Base-by-base conservation (phyloP, 768 basidiomycete genomes). In the Russula virescens region DNA sequence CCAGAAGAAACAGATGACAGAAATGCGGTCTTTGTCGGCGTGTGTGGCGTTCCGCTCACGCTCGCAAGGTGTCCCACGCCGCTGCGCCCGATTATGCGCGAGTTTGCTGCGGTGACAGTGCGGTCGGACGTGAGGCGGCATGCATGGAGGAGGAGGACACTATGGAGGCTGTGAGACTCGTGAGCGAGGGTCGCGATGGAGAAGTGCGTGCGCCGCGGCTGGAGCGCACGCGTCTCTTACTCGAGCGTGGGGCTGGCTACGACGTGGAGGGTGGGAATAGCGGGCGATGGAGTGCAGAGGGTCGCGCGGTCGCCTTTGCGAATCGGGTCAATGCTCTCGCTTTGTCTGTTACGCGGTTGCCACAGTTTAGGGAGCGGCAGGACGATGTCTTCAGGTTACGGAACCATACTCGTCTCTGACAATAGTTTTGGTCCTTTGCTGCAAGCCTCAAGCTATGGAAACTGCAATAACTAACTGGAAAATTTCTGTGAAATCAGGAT, bases 281-380 rank as follows among this genome's bases (percentile, higher is more conserved):
- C 61, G 75, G 75, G 63, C 74, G 79, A 67, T 71, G 79, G 70
- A 89, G 84, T 62, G 74, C 83, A 0, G 81, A 87, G 62, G 89
- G 87, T 3, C 74, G 81, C 13, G 84, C 86, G 9, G 83, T 90
- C 60, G 77, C 82, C 48, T 87, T 94, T 71, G 81, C 87, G 28
- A 94, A 93, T 71, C 73, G 88, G 60, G 82, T 94, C 55, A 93
- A 91, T 72, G 81, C 79, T 23, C 78, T 94, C 14, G 86, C 87
- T 64, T 69, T 94, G 65, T 80, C 77, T 0, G 83, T 94, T 81
- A 89, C 86, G 52, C 79, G 76, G 69, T 73, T 94, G 58, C 79
- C 77, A 61, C 83, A 88, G 53, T 94, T 94, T 70, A 81, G 78
- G 66, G 87, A 89, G 67, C 72, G 89, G 52, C 87, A 91, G 73